phyloP scores from a whole-genome alignment of 305 asterid genomes.

The Solanum chacoense region DNA sequence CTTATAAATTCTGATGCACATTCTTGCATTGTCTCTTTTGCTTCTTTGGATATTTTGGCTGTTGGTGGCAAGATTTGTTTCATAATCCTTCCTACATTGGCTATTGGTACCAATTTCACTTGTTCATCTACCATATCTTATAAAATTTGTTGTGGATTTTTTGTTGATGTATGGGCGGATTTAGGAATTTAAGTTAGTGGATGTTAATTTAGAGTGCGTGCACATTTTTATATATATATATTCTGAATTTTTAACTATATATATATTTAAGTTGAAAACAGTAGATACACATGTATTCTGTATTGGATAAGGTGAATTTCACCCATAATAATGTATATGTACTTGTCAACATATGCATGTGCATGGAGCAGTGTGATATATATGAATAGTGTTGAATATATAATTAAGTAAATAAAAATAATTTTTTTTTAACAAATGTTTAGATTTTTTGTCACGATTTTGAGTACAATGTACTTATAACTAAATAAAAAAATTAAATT shows the following conservation, averaged over 20 bases:
- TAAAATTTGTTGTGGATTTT: background rate
- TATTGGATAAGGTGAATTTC: background rate
- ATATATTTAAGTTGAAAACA: background rate
- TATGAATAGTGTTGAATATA: background rate
- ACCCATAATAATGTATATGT: background rate
- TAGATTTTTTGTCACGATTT: background rate
- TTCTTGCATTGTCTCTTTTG: conserved; percentile 70
- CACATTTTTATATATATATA: background rate
- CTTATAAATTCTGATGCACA: conserved; percentile 75
- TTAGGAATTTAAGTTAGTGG: background rate
- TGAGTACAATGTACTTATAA: background rate
- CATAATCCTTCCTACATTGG: conserved; percentile 77
- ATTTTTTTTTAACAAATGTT: background rate
- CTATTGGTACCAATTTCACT: conserved; percentile 44
- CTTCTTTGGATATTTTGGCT: conserved; percentile 70
- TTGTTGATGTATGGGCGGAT: background rate
- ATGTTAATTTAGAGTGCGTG: background rate
- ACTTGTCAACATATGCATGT: background rate
- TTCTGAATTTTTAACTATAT: background rate
- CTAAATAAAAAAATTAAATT: background rate
- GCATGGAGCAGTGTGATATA: background rate
- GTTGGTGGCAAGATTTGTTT: conserved; percentile 54
- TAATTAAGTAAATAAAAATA: background rate
- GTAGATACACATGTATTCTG: background rate
- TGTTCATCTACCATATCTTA: conserved; percentile 22